A percentile compares a stretch with the other conserved stretches of the same genome.
Conservation (phyloP, 108 stramenopile species). For the Cyclotella baltica region DNA sequence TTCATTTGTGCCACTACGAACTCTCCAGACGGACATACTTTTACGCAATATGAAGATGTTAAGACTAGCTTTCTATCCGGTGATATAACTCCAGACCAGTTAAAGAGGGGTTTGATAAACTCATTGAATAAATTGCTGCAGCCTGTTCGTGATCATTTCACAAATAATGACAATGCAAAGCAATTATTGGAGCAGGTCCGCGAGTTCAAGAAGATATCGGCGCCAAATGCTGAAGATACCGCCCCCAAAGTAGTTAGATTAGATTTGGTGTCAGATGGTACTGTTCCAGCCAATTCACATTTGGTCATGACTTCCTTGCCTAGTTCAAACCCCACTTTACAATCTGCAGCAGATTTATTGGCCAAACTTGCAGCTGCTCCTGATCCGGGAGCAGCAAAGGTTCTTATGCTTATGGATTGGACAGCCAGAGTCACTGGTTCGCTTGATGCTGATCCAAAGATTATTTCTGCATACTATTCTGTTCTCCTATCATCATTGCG, state of each 20-base stretch:
- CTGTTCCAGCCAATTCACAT: slow-evolving; percentile 70
- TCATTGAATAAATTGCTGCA: slow-evolving; percentile 92
- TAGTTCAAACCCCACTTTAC: slow-evolving; percentile 70
- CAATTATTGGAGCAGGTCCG: slow-evolving; percentile 89
- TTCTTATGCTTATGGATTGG: slow-evolving; percentile 88
- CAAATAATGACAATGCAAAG: slow-evolving; percentile 84
- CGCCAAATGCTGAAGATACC: slow-evolving; percentile 43
- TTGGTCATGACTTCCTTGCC: slow-evolving; percentile 90
- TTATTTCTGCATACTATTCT: slow-evolving; percentile 77
- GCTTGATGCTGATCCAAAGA: slow-evolving; percentile 85
- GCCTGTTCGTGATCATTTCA: slow-evolving; percentile 97
- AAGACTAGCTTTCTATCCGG: slow-evolving; percentile 85
- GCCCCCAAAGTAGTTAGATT: slow-evolving; percentile 62
- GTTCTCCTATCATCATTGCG: slow-evolving; percentile 69
- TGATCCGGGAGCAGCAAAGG: slow-evolving; percentile 45
- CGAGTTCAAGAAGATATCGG: slow-evolving; percentile 74
- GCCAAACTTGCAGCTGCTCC: slow-evolving; percentile 34
- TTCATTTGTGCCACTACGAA: slow-evolving; percentile 33
- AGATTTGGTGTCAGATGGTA: slow-evolving; percentile 67
- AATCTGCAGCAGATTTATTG: slow-evolving; percentile 75
- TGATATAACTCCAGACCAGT: slow-evolving; percentile 71
- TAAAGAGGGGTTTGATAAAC: slow-evolving; percentile 85
- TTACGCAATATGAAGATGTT: slow-evolving; percentile 78
- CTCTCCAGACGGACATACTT: slow-evolving; percentile 51
- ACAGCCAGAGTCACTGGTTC: slow-evolving; percentile 82